These are phyloP conservation scores for Zoysia matrella DNA, from an alignment of 202 grass and related monocot species.

Conservation along the genomic window DNA sequence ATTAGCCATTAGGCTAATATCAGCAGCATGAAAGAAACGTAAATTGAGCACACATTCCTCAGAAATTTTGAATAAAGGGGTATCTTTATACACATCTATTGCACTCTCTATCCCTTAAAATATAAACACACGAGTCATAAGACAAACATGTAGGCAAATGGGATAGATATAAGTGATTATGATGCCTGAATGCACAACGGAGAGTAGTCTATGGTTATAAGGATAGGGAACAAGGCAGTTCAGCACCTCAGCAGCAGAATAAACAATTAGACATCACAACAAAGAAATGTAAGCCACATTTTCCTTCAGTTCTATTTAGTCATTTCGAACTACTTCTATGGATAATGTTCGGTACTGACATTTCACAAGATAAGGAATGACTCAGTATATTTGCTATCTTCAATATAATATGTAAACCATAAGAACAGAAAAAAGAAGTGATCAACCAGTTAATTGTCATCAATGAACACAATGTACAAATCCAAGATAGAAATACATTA, in stretches of 20 bases:
- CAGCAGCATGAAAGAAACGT: slow-evolving; percentile 5
- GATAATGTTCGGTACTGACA: not conserved
- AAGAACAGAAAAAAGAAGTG: not conserved
- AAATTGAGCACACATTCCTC: not conserved
- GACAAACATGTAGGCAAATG: not conserved
- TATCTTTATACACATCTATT: slow-evolving; percentile 7
- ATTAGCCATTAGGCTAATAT: not conserved
- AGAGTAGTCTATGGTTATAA: not conserved
- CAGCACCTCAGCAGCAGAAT: not conserved
- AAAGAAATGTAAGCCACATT: not conserved
- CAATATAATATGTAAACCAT: slow-evolving; percentile 21
- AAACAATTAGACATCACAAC: not conserved
- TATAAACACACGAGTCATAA: not conserved
- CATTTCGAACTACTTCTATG: not conserved
- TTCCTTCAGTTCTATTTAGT: not conserved
- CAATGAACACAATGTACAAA: slow-evolving; percentile 46
- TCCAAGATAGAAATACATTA: slow-evolving; percentile 48
- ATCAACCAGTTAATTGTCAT: not conserved
- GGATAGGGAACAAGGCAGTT: not conserved
- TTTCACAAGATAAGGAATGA: not conserved
- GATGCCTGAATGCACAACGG: not conserved
- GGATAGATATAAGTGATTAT: not conserved
- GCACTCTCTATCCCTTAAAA: slow-evolving; percentile 1
- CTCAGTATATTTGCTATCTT: not conserved
- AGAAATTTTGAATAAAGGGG: not conserved